Evolutionary conservation across 257 asterid genomes (phyloP).

Genomic region (Salvia splendens): DNA sequence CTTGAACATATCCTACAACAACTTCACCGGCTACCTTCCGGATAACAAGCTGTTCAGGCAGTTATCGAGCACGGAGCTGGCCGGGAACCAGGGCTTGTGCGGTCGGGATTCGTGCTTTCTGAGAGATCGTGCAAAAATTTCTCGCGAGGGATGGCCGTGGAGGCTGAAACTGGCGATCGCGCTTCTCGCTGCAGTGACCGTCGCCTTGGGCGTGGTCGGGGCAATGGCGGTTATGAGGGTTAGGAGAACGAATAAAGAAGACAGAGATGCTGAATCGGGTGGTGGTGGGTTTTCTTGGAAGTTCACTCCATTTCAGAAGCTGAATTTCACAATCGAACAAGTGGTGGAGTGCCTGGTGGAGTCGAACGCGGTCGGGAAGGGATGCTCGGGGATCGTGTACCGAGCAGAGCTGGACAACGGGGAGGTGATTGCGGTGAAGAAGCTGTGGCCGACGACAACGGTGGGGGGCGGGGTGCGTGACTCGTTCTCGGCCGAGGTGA

Average conservation of each 20-base stretch:
- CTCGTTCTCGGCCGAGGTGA: slow-evolving; percentile 80
- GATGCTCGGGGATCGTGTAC: slow-evolving; percentile 81
- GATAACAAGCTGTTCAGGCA: slow-evolving; percentile 79
- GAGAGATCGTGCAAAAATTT: slow-evolving; percentile 36
- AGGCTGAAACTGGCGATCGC: slow-evolving; percentile 63
- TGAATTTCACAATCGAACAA: slow-evolving; percentile 58
- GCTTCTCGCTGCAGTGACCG: slow-evolving; percentile 42
- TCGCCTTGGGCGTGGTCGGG: slow-evolving; percentile 61
- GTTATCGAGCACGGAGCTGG: slow-evolving; percentile 55
- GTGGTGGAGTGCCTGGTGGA: slow-evolving; percentile 61
- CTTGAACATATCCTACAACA: slow-evolving; percentile 67
- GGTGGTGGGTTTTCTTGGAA: slow-evolving; percentile 56
- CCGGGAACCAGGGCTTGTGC: slow-evolving; percentile 68
- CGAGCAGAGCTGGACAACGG: slow-evolving; percentile 64
- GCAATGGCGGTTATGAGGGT: slow-evolving; percentile 55
- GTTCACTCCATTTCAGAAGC: slow-evolving; percentile 74
- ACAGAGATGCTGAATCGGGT: slow-evolving; percentile 52
- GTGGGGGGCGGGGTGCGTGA: slow-evolving; percentile 10
- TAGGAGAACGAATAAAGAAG: slow-evolving; percentile 48
- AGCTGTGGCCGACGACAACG: slow-evolving; percentile 69
- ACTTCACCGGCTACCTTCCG: slow-evolving; percentile 75
- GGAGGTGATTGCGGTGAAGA: slow-evolving; percentile 70
- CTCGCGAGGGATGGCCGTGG: slow-evolving; percentile 43
- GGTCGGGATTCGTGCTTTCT: slow-evolving; percentile 60
- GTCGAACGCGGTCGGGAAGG: slow-evolving; percentile 73